These are phyloP conservation scores for Pisolithus orientalis DNA, from an alignment of 768 basidiomycete species.

Conservation along the genomic window DNA sequence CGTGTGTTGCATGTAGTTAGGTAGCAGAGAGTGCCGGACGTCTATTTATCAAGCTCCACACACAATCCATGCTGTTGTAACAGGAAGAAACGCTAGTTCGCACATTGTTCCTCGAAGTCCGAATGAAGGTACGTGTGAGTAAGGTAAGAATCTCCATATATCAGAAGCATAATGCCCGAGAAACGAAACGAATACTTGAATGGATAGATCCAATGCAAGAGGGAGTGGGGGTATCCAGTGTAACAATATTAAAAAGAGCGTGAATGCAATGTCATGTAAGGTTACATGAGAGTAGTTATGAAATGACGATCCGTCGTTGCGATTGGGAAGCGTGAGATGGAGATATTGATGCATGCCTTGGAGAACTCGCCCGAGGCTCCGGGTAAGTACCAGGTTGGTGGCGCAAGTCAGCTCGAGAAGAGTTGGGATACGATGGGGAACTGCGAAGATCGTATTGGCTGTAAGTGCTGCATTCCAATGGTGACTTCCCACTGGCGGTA, in stretches of 20 bases:
- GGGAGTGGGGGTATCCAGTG: constrained; percentile 23
- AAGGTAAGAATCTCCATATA: neutral
- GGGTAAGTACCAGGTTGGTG: neutral
- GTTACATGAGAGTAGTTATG: constrained; percentile 16
- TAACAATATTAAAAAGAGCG: constrained; percentile 18
- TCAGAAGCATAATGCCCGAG: neutral
- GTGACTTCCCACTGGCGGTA: constrained; percentile 4
- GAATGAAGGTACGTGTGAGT: constrained; percentile 1
- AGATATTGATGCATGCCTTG: constrained; percentile 12
- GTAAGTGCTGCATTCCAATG: constrained; percentile 8
- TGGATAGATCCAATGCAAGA: neutral
- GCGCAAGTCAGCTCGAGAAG: constrained; percentile 4
- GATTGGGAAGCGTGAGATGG: constrained; percentile 10
- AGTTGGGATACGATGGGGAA: constrained; percentile 5
- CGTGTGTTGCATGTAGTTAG: constrained; percentile 11
- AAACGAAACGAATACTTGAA: neutral
- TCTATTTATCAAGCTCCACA: too few relatives aligned
- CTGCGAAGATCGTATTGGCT: constrained; percentile 14
- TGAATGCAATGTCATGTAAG: constrained; percentile 4
- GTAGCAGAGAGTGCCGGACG: too few relatives aligned
- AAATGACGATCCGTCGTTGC: constrained; percentile 15
- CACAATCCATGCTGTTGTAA: neutral
- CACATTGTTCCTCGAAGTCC: constrained; percentile 15
- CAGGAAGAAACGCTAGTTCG: constrained; percentile 4
- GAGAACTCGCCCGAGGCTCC: neutral